Percentiles rank a stretch among this genome's conserved stretches.
Conservation (phyloP, 805 yeast species). For the Diddensiella transvaalensis region DNA sequence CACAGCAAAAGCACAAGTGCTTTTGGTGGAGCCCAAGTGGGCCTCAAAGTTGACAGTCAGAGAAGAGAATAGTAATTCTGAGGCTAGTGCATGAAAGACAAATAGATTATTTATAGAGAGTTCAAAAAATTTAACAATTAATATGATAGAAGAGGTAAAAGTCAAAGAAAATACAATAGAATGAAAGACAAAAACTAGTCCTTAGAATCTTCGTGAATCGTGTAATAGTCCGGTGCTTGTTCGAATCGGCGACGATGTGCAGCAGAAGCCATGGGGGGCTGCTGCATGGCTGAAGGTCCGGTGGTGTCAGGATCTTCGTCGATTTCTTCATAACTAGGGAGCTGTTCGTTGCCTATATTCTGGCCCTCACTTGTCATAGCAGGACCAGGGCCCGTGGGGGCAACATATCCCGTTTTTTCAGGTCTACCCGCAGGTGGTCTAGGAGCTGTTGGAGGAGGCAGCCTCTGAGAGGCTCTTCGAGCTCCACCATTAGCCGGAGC, state of each 20-base stretch:
- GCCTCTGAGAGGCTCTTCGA: conserved; percentile 3
- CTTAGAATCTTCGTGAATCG: not conserved
- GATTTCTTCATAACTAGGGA: conserved; percentile 20
- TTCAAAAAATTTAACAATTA: not conserved
- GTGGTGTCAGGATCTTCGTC: conserved; percentile 4
- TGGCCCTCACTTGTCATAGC: not conserved
- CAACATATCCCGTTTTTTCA: not conserved
- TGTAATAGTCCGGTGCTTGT: conserved; percentile 17
- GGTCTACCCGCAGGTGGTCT: not conserved
- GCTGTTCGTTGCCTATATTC: not conserved
- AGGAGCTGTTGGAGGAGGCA: not conserved
- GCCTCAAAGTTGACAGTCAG: conserved; percentile 25
- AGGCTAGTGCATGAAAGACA: too few species aligned
- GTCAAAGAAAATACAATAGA: conserved; percentile 4
- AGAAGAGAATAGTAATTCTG: not conserved
- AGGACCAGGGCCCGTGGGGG: not conserved
- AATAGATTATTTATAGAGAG: not conserved
- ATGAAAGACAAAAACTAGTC: conserved; percentile 3
- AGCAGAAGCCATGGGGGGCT: not conserved
- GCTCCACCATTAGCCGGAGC: conserved; percentile 1
- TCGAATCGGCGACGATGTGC: conserved; percentile 11
- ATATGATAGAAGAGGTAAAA: not conserved
- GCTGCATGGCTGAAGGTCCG: conserved; percentile 3
- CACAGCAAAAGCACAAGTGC: conserved; percentile 31
- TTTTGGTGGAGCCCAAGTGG: conserved; percentile 40